Conservation (phyloP, 306 rosid species). For the Cyamopsis tetragonoloba region DNA sequence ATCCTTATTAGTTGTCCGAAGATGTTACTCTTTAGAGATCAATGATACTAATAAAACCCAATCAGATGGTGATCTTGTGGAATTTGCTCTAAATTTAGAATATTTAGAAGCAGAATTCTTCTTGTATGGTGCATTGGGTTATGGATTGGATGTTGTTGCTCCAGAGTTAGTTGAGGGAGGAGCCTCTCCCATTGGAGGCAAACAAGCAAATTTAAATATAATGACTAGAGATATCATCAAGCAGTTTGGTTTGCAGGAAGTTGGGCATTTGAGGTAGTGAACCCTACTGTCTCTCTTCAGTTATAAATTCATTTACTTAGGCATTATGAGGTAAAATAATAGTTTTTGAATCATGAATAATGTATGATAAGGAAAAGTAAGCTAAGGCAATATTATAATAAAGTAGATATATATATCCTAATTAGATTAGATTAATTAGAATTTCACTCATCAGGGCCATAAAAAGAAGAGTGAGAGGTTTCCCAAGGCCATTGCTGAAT, state of each 20-base stretch:
- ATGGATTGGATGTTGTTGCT: constrained; percentile 51
- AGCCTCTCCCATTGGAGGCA: constrained; percentile 53
- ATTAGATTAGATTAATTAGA: no score
- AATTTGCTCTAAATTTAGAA: constrained; percentile 64
- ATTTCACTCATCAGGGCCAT: no score
- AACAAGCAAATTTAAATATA: constrained; percentile 33
- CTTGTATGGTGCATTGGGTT: constrained; percentile 47
- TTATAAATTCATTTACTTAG: neutral
- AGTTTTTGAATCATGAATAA: no score
- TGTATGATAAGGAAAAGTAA: no score
- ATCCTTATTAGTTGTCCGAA: neutral
- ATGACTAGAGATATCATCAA: constrained; percentile 34
- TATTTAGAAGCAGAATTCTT: constrained; percentile 75
- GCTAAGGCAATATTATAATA: no score
- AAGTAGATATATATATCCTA: no score
- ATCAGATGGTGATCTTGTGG: constrained; percentile 46
- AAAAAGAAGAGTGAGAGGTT: constrained; percentile 44
- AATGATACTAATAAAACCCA: no score
- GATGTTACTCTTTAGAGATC: neutral
- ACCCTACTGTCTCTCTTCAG: neutral
- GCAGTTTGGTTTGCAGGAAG: constrained; percentile 68
- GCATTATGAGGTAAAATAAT: no score
- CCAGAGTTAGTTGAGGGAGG: constrained; percentile 51
- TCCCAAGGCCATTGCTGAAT: constrained; percentile 74
- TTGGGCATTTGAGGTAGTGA: constrained; percentile 75